Evolutionary conservation across 257 asterid genomes (phyloP).

Genomic region (Ilex asprella): DNA sequence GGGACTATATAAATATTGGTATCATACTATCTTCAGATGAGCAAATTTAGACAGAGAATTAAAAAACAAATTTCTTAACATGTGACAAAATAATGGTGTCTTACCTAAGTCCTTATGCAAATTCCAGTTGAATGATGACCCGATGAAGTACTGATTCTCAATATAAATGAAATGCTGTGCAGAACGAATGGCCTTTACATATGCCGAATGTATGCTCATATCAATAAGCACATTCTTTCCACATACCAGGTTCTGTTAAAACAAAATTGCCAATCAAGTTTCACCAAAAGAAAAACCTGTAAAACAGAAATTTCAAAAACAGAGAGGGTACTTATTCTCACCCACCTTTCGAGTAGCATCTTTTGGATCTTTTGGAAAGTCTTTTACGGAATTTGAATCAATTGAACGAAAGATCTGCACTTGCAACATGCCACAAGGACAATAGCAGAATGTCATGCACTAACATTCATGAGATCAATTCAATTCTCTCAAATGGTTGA

Average conservation of each 20-base stretch:
- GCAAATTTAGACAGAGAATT: too few relatives aligned
- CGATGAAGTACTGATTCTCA: slow-evolving; percentile 96
- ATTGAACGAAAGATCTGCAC: slow-evolving; percentile 88
- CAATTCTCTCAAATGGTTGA: neutral
- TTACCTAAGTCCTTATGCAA: slow-evolving; percentile 76
- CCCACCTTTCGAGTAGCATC: slow-evolving; percentile 67
- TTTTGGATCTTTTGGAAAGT: slow-evolving; percentile 91
- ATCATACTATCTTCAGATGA: neutral
- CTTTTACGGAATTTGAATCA: slow-evolving; percentile 93
- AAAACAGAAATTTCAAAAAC: slow-evolving; percentile 3
- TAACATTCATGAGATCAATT: neutral
- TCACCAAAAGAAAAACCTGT: slow-evolving; percentile 1
- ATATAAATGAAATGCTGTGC: slow-evolving; percentile 94
- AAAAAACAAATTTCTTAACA: too few relatives aligned
- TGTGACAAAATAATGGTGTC: slow-evolving; percentile 12
- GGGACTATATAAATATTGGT: too few relatives aligned
- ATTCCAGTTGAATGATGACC: slow-evolving; percentile 90
- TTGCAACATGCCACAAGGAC: slow-evolving; percentile 5
- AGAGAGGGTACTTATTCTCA: slow-evolving; percentile 12
- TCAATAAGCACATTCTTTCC: slow-evolving; percentile 96
- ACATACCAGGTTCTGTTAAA: slow-evolving; percentile 72
- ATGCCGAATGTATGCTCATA: slow-evolving; percentile 97
- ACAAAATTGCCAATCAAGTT: slow-evolving; percentile 4
- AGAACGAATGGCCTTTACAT: slow-evolving; percentile 84
- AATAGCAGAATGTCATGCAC: neutral